A percentile compares a stretch with the other conserved stretches of the same genome.
phyloP scores from a whole-genome alignment of 345 rosid genomes.

The Gossypium herbaceum region DNA sequence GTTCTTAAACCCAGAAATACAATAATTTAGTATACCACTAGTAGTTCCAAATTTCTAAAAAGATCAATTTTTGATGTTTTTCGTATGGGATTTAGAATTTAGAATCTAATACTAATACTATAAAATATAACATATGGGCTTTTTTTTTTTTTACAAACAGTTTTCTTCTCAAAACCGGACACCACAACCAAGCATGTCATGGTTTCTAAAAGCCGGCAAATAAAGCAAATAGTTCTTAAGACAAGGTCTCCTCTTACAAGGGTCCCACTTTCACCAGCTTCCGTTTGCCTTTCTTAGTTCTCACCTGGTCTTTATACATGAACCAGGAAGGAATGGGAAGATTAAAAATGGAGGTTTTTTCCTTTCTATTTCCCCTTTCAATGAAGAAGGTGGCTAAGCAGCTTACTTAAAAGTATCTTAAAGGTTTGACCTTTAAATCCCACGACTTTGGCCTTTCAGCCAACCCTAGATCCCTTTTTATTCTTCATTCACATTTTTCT shows the following conservation, averaged over 20 bases:
- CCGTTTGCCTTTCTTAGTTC: neutral
- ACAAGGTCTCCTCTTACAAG: conserved; percentile 10
- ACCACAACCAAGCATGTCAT: neutral
- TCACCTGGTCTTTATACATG: neutral
- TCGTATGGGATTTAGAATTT: too few relatives aligned
- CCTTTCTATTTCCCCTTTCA: neutral
- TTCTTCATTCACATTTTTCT: neutral
- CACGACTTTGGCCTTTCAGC: neutral
- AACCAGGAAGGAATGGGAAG: neutral
- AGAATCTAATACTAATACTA: too few relatives aligned
- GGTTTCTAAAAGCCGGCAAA: conserved; percentile 10
- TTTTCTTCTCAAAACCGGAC: conserved; percentile 4
- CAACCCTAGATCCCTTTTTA: neutral
- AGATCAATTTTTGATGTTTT: too few relatives aligned
- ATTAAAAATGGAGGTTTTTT: neutral
- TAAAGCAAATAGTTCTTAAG: neutral
- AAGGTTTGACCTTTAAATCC: conserved; percentile 8
- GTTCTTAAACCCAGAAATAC: too few relatives aligned
- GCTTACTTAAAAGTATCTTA: too few relatives aligned
- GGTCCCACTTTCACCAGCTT: conserved; percentile 3
- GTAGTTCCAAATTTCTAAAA: too few relatives aligned
- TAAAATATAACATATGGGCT: neutral
- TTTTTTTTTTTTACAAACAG: neutral
- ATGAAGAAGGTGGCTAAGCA: too few relatives aligned
- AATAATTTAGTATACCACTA: too few relatives aligned